Evolutionary conservation across 768 basidiomycete genomes (phyloP).

Genomic region (Psilocybe azurescens): DNA sequence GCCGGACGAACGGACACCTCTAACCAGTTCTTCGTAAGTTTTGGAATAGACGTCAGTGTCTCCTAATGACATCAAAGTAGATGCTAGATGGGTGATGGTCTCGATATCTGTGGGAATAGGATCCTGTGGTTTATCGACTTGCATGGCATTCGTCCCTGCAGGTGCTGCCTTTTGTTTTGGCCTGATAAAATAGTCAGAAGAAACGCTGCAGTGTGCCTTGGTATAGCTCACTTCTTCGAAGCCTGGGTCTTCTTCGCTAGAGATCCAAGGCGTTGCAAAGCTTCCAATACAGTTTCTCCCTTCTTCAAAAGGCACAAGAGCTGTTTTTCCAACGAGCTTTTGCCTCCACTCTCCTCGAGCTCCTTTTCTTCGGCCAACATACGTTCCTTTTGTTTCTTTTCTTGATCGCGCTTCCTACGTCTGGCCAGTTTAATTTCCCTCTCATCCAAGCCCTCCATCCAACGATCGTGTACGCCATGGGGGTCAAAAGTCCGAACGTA

Average conservation of each 20-base stretch:
- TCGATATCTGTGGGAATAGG: constrained; percentile 64
- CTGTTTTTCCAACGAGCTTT: constrained; percentile 64
- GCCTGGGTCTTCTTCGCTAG: constrained; percentile 46
- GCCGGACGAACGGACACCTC: constrained; percentile 74
- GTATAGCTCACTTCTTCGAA: constrained; percentile 34
- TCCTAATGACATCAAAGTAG: constrained; percentile 85
- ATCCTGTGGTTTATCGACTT: constrained; percentile 50
- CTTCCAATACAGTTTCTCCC: constrained; percentile 91
- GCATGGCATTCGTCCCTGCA: constrained; percentile 42
- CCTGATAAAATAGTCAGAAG: constrained; percentile 16
- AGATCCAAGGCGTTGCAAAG: constrained; percentile 82
- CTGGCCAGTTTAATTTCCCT: constrained; percentile 84
- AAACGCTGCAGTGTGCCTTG: background rate
- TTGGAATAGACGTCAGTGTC: constrained; percentile 87
- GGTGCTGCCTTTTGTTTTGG: constrained; percentile 32
- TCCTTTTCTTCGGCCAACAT: constrained; percentile 78
- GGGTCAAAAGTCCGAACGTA: constrained; percentile 89
- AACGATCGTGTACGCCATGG: constrained; percentile 90
- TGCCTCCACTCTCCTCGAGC: constrained; percentile 69
- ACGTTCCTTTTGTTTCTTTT: constrained; percentile 72
- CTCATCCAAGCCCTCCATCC: constrained; percentile 94
- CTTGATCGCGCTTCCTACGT: constrained; percentile 74
- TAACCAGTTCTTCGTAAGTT: constrained; percentile 86
- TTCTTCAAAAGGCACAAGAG: constrained; percentile 80
- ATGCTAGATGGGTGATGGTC: constrained; percentile 82